phyloP scores from a whole-genome alignment of 2,329 filamentous ascomycete genomes.

The Atkinsonella hypoxylon region DNA sequence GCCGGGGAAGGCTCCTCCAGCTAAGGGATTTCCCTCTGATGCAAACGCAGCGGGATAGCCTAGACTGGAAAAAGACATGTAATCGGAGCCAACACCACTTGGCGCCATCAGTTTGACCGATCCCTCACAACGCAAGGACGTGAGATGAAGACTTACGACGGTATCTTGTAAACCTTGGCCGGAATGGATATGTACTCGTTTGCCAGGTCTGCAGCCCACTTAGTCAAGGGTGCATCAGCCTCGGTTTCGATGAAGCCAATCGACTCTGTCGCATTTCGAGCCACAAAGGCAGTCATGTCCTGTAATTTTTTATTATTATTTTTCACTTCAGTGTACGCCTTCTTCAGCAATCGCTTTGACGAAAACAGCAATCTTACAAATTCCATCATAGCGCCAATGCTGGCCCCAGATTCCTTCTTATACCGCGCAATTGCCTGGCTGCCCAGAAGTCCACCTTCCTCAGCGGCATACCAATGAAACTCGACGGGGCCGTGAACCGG shows the following conservation, averaged over 20 bases:
- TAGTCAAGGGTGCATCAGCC: conserved; percentile 23
- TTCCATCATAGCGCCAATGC: conserved; percentile 65
- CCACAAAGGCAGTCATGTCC: conserved; percentile 29
- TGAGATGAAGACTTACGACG: conserved; percentile 11
- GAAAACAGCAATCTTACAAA: conserved; percentile 15
- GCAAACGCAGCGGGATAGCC: conserved; percentile 28
- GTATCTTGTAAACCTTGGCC: conserved; percentile 20
- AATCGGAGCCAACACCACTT: conserved; percentile 26
- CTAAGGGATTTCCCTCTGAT: conserved; percentile 24
- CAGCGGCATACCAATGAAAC: conserved; percentile 39
- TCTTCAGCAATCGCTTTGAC: background rate
- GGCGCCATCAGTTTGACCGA: background rate
- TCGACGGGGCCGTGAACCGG: conserved; percentile 42
- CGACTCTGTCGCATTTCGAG: conserved; percentile 24
- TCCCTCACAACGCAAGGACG: background rate
- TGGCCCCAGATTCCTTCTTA: conserved; percentile 48
- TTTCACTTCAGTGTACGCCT: background rate
- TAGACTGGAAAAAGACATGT: conserved; percentile 28
- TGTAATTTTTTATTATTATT: conserved; percentile 25
- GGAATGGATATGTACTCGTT: conserved; percentile 26
- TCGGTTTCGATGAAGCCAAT: conserved; percentile 27
- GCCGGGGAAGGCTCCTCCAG: conserved; percentile 15
- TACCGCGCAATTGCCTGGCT: conserved; percentile 57
- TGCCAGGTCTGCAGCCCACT: conserved; percentile 22
- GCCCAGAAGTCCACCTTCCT: conserved; percentile 37